Conservation (phyloP, 2,329 filamentous ascomycete genomes). For the Malbranchea zuffiana region DNA sequence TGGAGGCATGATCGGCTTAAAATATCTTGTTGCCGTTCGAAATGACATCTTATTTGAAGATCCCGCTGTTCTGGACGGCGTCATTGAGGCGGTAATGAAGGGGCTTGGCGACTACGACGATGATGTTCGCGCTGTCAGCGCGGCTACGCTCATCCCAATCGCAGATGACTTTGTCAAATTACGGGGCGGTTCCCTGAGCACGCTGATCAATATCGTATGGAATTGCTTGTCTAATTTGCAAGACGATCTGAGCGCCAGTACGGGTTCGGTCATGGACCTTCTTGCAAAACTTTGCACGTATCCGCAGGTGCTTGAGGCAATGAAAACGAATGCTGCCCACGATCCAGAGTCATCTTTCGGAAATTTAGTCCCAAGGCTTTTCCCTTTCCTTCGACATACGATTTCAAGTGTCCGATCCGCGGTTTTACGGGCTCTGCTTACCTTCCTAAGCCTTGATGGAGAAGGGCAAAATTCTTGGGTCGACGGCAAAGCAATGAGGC, state of each 20-base stretch:
- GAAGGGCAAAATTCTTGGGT: constrained; percentile 80
- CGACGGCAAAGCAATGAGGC: constrained; percentile 72
- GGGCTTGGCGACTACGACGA: constrained; percentile 84
- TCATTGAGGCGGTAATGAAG: constrained; percentile 87
- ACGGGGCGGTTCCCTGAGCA: constrained; percentile 64
- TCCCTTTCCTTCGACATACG: constrained; percentile 91
- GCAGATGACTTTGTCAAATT: constrained; percentile 87
- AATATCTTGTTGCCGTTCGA: constrained; percentile 88
- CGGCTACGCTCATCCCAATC: constrained; percentile 93
- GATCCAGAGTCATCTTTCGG: constrained; percentile 85
- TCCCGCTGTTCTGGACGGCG: constrained; percentile 77
- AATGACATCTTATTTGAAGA: constrained; percentile 84
- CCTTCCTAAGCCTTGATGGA: constrained; percentile 78
- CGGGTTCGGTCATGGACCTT: constrained; percentile 96
- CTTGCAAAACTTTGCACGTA: constrained; percentile 92
- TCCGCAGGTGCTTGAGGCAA: constrained; percentile 79
- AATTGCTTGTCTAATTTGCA: constrained; percentile 93
- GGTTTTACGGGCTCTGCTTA: constrained; percentile 82
- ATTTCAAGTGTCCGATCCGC: constrained; percentile 92
- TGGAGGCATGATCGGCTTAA: constrained; percentile 91
- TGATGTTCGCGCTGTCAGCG: constrained; percentile 91
- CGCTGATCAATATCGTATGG: constrained; percentile 91
- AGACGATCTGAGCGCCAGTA: constrained; percentile 93
- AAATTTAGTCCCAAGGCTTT: constrained; percentile 81
- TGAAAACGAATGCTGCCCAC: constrained; percentile 77